Percentiles rank a stretch among this genome's conserved stretches.
Evolutionary conservation across 2,329 filamentous ascomycete genomes (phyloP).

Genomic region (Rutstroemia sp.): DNA sequence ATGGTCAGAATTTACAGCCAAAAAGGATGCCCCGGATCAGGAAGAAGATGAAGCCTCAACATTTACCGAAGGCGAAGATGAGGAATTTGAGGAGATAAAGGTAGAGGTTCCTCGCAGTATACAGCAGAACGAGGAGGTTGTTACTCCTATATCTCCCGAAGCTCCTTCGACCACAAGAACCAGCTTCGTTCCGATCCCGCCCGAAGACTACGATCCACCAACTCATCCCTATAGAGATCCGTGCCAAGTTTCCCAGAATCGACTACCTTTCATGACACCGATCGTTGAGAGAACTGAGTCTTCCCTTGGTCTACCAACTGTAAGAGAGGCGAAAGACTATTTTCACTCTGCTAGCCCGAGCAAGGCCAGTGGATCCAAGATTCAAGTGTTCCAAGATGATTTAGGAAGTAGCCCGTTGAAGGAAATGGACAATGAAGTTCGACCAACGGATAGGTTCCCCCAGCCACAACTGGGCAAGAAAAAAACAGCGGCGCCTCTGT

Average conservation of each 20-base stretch:
- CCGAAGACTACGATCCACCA: conserved; percentile 79
- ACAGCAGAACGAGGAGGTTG: conserved; percentile 31
- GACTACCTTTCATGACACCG: conserved; percentile 95
- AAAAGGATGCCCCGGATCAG: conserved; percentile 57
- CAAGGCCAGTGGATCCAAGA: conserved; percentile 34
- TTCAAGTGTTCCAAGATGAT: conserved; percentile 22
- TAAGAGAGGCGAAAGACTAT: conserved; percentile 48
- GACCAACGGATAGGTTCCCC: conserved; percentile 41
- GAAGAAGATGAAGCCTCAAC: conserved; percentile 35
- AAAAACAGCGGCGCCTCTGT: conserved; percentile 20
- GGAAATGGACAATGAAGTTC: conserved; percentile 50
- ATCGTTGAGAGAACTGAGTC: conserved; percentile 94
- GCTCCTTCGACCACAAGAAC: conserved; percentile 39
- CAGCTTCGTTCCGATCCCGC: conserved; percentile 71
- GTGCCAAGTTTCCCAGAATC: conserved; percentile 74
- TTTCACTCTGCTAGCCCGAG: conserved; percentile 62
- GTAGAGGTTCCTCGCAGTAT: conserved; percentile 29
- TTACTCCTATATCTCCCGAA: conserved; percentile 38
- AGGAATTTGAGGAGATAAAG: conserved; percentile 27
- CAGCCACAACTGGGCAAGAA: conserved; percentile 45
- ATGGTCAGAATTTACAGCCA: conserved; percentile 82
- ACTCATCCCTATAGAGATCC: conserved; percentile 76
- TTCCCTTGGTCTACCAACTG: conserved; percentile 63
- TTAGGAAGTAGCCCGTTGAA: conserved; percentile 63
- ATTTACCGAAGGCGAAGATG: conserved; percentile 32